phyloP scores from a whole-genome alignment of 306 rosid species.

The Ormosia emarginata region DNA sequence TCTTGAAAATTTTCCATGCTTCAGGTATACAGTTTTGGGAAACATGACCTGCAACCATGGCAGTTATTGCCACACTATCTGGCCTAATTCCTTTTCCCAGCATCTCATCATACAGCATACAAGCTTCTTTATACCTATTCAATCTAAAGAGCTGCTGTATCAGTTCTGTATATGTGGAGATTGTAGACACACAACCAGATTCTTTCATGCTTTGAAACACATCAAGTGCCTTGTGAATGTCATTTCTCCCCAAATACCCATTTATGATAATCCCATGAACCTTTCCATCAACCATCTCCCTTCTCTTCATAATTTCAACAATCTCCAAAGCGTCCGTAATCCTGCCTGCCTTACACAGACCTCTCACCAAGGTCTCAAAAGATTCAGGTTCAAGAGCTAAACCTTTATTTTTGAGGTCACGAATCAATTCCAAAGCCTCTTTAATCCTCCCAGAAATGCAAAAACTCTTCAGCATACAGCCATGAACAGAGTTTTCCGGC shows the following conservation, averaged over 20 bases:
- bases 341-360: constrained; percentile 68
- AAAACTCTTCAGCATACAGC: constrained; percentile 61
- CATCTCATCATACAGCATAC: constrained; percentile 75
- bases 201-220: constrained; percentile 66
- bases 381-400: constrained; percentile 47
- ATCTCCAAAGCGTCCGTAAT: constrained; percentile 69
- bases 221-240: constrained; percentile 51
- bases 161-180: constrained; percentile 74
- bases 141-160: constrained; percentile 67
- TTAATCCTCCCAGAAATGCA: constrained; percentile 67
- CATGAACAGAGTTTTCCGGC: constrained; percentile 42
- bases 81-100: constrained; percentile 52
- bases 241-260: constrained; percentile 59
- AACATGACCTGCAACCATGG: constrained; percentile 81
- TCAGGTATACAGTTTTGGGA: constrained; percentile 51
- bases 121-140: constrained; percentile 54
- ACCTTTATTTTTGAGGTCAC: constrained; percentile 66
- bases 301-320: constrained; percentile 64
- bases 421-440: constrained; percentile 76
- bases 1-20: constrained; percentile 65
- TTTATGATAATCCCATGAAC: constrained; percentile 56
- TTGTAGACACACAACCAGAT: constrained; percentile 43
- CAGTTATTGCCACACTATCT: constrained; percentile 67
- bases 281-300: constrained; percentile 43
- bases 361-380: constrained; percentile 69